phyloP scores from a whole-genome alignment of 805 yeast genomes.

The Torulaspora gathmanii region DNA sequence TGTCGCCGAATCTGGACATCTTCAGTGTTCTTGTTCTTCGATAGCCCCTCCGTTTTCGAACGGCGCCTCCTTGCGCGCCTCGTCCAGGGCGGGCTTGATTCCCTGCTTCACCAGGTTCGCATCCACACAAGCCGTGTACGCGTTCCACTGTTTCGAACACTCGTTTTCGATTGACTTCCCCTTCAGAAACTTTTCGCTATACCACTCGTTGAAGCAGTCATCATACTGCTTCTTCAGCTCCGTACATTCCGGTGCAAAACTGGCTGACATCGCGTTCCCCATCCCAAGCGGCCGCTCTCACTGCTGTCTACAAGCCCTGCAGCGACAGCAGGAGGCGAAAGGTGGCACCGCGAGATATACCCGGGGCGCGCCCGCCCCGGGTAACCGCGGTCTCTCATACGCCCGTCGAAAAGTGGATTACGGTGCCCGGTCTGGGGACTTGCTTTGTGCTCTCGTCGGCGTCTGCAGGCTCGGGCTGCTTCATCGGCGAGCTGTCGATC shows the following conservation, averaged over 20 bases:
- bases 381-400: background rate
- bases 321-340: background rate
- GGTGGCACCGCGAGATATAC: background rate
- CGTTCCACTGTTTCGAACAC: conserved; percentile 85
- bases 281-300: conserved; percentile 31
- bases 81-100: conserved; percentile 76
- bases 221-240: conserved; percentile 81
- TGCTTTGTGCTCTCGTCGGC: conserved; percentile 25
- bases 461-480: conserved; percentile 6
- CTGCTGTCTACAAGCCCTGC: background rate
- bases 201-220: conserved; percentile 92
- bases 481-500: conserved; percentile 25
- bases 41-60: conserved; percentile 64
- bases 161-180: conserved; percentile 63
- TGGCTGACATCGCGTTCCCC: conserved; percentile 75
- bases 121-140: conserved; percentile 83
- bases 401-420: conserved; percentile 22
- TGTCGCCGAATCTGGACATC: background rate
- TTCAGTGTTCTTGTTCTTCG: conserved; percentile 10
- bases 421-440: conserved; percentile 25
- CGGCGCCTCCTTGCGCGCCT: conserved; percentile 86
- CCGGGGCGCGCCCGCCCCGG: background rate
- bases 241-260: conserved; percentile 97
- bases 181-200: conserved; percentile 73
- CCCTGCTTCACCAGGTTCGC: conserved; percentile 66